Conservation (phyloP, 257 asterid genomes). For the Marsdenia floribunda region DNA sequence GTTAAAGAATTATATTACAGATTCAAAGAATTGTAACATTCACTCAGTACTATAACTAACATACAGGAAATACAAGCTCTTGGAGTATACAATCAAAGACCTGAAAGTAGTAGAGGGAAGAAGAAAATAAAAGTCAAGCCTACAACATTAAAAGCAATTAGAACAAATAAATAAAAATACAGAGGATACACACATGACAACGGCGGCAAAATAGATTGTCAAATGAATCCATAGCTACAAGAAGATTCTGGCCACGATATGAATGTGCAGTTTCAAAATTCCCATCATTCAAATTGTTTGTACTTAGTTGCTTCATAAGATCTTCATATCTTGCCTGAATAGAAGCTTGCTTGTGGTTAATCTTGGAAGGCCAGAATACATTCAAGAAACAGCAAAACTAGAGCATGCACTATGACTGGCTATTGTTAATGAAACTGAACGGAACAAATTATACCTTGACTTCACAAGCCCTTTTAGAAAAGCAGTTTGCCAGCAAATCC, state of each 20-base stretch:
- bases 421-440: conserved; percentile 23
- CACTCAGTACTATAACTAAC: too few relatives aligned
- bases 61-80: too few relatives aligned
- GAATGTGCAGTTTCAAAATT: conserved; percentile 46
- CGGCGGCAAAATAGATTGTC: conserved; percentile 94
- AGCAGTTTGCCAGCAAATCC: conserved; percentile 59
- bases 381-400: conserved; percentile 65
- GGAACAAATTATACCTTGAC: conserved; percentile 55
- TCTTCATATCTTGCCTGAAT: conserved; percentile 90
- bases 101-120: conserved; percentile 37
- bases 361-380: conserved; percentile 53
- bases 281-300: conserved; percentile 33
- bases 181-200: conserved; percentile 62
- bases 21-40: too few relatives aligned
- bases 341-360: conserved; percentile 62
- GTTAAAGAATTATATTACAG: too few relatives aligned
- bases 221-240: conserved; percentile 86
- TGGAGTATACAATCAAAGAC: too few relatives aligned
- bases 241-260: conserved; percentile 75
- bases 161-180: neutral
- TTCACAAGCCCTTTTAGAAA: conserved; percentile 63
- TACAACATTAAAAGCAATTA: neutral
- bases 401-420: conserved; percentile 57
- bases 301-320: conserved; percentile 40
- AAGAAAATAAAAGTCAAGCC: conserved; percentile 2